Conservation (phyloP, 73 alveolate genomes). For the Paramecium bursaria region DNA sequence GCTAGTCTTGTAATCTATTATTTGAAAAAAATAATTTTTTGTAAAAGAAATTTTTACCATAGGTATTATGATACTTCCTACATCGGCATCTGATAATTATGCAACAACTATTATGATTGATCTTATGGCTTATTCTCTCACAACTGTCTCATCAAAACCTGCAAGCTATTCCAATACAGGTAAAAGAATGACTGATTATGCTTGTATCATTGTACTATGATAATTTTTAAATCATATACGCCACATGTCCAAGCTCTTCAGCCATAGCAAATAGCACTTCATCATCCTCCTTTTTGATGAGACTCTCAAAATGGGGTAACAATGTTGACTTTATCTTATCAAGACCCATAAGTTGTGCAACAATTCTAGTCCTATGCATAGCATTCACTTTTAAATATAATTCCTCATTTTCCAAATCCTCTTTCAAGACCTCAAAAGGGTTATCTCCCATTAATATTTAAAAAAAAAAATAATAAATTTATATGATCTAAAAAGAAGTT, state of each 20-base stretch:
- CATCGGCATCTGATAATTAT: conserved; percentile 79
- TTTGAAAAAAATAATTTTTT: conserved; percentile 40
- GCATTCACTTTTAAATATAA: conserved; percentile 95
- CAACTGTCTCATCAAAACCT: conserved; percentile 86
- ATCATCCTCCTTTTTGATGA: conserved; percentile 89
- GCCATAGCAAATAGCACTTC: conserved; percentile 97
- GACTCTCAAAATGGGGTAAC: conserved; percentile 85
- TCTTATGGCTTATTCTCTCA: conserved; percentile 86
- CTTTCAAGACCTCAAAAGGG: conserved; percentile 91
- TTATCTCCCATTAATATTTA: conserved; percentile 72
- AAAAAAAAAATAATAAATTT: no score
- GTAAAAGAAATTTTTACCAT: conserved; percentile 68
- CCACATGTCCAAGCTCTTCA: conserved; percentile 90
- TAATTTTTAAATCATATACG: conserved; percentile 62
- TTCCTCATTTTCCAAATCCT: conserved; percentile 96
- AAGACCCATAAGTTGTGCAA: conserved; percentile 82
- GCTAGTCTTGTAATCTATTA: conserved; percentile 83
- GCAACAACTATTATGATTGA: conserved; percentile 79
- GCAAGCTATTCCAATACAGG: conserved; percentile 79
- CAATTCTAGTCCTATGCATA: conserved; percentile 92
- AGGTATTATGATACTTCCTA: conserved; percentile 82
- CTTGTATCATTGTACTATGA: conserved; percentile 59
- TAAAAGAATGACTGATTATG: conserved; percentile 56
- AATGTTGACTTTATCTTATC: conserved; percentile 85
- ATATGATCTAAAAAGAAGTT: background rate